Percentiles rank a stretch among this genome's conserved stretches.
phyloP scores from a whole-genome alignment of 805 yeast genomes.

The Yueomyces sinensis region DNA sequence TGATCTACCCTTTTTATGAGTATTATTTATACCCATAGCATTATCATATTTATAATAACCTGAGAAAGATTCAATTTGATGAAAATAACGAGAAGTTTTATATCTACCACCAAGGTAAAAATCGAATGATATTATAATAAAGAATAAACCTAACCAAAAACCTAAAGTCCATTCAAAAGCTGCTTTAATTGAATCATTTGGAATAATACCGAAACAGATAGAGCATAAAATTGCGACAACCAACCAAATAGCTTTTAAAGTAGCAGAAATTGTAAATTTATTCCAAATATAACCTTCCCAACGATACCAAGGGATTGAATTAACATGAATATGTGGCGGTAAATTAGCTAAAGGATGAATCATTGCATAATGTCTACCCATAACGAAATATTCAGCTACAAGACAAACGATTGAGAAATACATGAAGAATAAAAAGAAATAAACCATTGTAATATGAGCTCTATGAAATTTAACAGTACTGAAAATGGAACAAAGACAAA shows the following conservation, averaged over 20 bases:
- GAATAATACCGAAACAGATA: constrained; percentile 40
- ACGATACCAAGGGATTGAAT: constrained; percentile 17
- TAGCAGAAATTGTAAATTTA: constrained; percentile 33
- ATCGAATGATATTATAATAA: constrained; percentile 52
- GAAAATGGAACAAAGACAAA: constrained; percentile 60
- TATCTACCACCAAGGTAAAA: constrained; percentile 45
- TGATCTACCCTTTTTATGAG: neutral
- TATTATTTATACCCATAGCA: constrained; percentile 2
- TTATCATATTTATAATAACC: constrained; percentile 18
- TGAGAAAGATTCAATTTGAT: constrained; percentile 12
- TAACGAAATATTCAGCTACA: constrained; percentile 31
- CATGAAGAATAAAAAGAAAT: constrained; percentile 52
- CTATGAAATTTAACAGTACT: constrained; percentile 42
- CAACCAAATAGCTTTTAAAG: constrained; percentile 52
- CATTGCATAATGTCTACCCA: constrained; percentile 31
- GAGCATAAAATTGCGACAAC: constrained; percentile 51
- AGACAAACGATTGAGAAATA: constrained; percentile 38
- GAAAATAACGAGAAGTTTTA: constrained; percentile 15
- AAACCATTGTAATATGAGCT: constrained; percentile 55
- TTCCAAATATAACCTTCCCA: constrained; percentile 25
- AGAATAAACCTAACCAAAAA: constrained; percentile 67
- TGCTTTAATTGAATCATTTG: constrained; percentile 38
- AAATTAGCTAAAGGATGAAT: constrained; percentile 20
- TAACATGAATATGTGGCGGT: constrained; percentile 3
- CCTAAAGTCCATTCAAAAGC: constrained; percentile 74